Conservation (phyloP, 2,329 filamentous ascomycete genomes). For the Paecilomyces formosus region DNA sequence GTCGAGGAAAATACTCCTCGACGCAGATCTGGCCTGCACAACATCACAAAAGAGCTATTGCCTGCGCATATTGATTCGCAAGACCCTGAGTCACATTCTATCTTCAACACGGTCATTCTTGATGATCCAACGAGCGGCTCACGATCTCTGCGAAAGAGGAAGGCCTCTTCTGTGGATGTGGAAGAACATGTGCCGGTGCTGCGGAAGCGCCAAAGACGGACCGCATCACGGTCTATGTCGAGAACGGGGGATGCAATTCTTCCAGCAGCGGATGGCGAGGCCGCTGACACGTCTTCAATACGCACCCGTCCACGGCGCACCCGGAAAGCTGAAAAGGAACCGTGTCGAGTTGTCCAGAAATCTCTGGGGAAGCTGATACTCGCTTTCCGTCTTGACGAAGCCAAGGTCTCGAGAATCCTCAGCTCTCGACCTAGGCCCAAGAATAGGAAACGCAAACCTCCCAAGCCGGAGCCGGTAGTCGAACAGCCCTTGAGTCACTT, state of each 20-base stretch:
- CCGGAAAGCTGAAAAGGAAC: slow-evolving; percentile 35
- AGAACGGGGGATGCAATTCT: slow-evolving; percentile 12
- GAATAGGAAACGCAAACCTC: slow-evolving; percentile 42
- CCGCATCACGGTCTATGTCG: slow-evolving; percentile 14
- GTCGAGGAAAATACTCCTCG: slow-evolving; percentile 15
- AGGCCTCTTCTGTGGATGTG: slow-evolving; percentile 62
- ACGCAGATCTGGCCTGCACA: slow-evolving; percentile 55
- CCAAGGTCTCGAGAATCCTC: slow-evolving; percentile 55
- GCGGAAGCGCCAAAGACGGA: slow-evolving; percentile 44
- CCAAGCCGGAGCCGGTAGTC: slow-evolving; percentile 32
- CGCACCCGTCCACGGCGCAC: slow-evolving; percentile 53
- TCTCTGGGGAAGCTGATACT: slow-evolving; percentile 47
- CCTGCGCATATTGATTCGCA: slow-evolving; percentile 59
- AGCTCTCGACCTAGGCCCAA: slow-evolving; percentile 52
- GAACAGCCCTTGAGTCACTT: slow-evolving; percentile 48
- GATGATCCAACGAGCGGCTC: slow-evolving; percentile 69
- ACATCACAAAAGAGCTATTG: slow-evolving; percentile 63
- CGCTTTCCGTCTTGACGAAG: slow-evolving; percentile 50
- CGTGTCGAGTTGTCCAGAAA: slow-evolving; percentile 32
- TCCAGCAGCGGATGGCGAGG: neutral
- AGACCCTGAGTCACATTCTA: slow-evolving; percentile 65
- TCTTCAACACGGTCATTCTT: slow-evolving; percentile 66
- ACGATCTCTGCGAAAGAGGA: slow-evolving; percentile 73
- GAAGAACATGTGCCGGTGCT: slow-evolving; percentile 39
- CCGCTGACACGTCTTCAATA: slow-evolving; percentile 11